phyloP scores from a whole-genome alignment of 2,329 filamentous ascomycete species.

The Colletotrichum sp. region DNA sequence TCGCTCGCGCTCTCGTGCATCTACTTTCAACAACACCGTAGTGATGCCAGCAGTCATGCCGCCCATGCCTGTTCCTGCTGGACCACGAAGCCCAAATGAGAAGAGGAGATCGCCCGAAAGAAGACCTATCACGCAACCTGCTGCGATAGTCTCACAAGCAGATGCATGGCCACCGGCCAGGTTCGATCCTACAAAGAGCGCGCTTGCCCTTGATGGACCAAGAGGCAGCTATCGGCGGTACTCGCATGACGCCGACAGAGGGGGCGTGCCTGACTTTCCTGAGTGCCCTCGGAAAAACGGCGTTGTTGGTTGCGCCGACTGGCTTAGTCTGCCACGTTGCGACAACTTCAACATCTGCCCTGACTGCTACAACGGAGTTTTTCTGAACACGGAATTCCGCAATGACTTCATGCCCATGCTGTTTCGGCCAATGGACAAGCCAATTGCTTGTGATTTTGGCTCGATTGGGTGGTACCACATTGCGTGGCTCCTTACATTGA shows the following conservation, averaged over 20 bases:
- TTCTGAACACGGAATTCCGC: constrained; percentile 71
- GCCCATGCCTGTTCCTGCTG: constrained; percentile 24
- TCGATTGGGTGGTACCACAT: constrained; percentile 80
- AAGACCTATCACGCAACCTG: background rate
- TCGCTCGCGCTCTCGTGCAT: constrained; percentile 28
- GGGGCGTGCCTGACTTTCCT: constrained; percentile 56
- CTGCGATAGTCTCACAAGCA: background rate
- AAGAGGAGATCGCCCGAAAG: constrained; percentile 25
- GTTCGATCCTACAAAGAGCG: constrained; percentile 46
- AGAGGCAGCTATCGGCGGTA: constrained; percentile 57
- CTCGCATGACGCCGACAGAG: constrained; percentile 55
- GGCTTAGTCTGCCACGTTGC: constrained; percentile 77
- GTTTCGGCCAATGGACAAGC: constrained; percentile 58
- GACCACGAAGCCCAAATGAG: constrained; percentile 23
- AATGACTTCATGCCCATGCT: constrained; percentile 69
- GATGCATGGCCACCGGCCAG: constrained; percentile 49
- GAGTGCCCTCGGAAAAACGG: constrained; percentile 72
- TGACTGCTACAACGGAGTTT: constrained; percentile 75
- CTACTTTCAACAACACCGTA: constrained; percentile 27
- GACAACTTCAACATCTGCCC: constrained; percentile 83
- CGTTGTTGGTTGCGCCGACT: constrained; percentile 72
- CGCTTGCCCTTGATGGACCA: constrained; percentile 39
- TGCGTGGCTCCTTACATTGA: constrained; percentile 81
- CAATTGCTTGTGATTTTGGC: constrained; percentile 80
- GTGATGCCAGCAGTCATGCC: constrained; percentile 23